phyloP scores from a whole-genome alignment of 1,139 yeast species.

The Lodderomyces beijingensis region DNA sequence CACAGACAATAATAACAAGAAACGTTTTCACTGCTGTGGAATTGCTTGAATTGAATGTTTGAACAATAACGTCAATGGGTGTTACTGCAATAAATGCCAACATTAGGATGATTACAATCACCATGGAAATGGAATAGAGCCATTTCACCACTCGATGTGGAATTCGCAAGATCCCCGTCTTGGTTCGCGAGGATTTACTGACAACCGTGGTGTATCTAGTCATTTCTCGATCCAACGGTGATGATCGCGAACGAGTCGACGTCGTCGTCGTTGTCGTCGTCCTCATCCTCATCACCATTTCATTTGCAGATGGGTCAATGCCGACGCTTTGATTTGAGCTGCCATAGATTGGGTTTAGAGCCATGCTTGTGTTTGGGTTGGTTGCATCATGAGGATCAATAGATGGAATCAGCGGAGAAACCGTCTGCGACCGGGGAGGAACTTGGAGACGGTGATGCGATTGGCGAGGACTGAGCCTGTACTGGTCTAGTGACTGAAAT shows the following conservation, averaged over 20 bases:
- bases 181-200: neutral
- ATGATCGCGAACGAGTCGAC: neutral
- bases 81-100: conserved; percentile 61
- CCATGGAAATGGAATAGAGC: conserved; percentile 55
- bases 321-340: too few species aligned
- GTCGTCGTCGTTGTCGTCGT: neutral
- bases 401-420: conserved; percentile 4
- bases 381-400: conserved; percentile 2
- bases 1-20: conserved; percentile 71
- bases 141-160: conserved; percentile 42
- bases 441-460: neutral
- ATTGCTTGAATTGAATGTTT: conserved; percentile 47
- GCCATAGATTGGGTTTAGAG: too few species aligned
- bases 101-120: conserved; percentile 46
- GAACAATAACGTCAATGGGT: conserved; percentile 72
- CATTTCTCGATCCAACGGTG: conserved; percentile 6
- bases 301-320: too few species aligned
- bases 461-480: conserved; percentile 2
- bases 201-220: conserved; percentile 7
- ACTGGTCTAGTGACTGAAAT: conserved; percentile 3
- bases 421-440: neutral
- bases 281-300: too few species aligned
- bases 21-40: conserved; percentile 59
- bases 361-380: conserved; percentile 1
- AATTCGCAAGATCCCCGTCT: conserved; percentile 16